Evolutionary conservation across 1,284 basidiomycete genomes (phyloP).

Genomic region (Phlebopus sp.): DNA sequence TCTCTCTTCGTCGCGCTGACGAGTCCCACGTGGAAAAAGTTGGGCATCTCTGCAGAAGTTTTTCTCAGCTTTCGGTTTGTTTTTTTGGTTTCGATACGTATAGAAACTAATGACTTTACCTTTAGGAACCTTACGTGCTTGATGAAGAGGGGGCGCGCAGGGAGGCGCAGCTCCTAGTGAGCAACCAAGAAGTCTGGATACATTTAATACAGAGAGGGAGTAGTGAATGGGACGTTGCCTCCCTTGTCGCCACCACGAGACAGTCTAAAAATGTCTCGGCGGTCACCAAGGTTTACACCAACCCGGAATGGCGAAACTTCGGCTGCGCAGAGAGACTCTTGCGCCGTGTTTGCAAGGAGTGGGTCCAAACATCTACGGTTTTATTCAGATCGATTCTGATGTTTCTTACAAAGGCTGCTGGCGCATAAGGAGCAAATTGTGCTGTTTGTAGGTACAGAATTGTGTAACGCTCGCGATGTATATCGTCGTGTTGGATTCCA

Average conservation of each 20-base stretch:
- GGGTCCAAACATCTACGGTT: conserved; percentile 13
- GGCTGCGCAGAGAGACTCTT: conserved; percentile 47
- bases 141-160: conserved; percentile 37
- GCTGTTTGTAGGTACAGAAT: conserved; percentile 48
- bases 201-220: conserved; percentile 39
- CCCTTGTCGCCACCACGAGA: conserved; percentile 55
- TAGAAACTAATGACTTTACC: conserved; percentile 5
- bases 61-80: conserved; percentile 58
- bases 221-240: conserved; percentile 46
- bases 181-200: conserved; percentile 56
- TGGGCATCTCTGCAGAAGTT: conserved; percentile 50
- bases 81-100: neutral
- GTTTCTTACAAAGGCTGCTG: conserved; percentile 28
- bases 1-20: conserved; percentile 43
- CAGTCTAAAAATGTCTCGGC: conserved; percentile 39
- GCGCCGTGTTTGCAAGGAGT: conserved; percentile 40
- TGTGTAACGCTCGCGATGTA: conserved; percentile 41
- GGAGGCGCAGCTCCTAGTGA: conserved; percentile 54
- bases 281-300: conserved; percentile 51
- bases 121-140: conserved; percentile 47
- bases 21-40: conserved; percentile 42
- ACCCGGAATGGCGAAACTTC: conserved; percentile 36
- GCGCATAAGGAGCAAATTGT: conserved; percentile 38
- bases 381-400: conserved; percentile 8
- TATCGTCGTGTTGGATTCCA: conserved; percentile 51